Evolutionary conservation across 2,329 filamentous ascomycete species (phyloP).

Genomic region (Peltaster fructicola): DNA sequence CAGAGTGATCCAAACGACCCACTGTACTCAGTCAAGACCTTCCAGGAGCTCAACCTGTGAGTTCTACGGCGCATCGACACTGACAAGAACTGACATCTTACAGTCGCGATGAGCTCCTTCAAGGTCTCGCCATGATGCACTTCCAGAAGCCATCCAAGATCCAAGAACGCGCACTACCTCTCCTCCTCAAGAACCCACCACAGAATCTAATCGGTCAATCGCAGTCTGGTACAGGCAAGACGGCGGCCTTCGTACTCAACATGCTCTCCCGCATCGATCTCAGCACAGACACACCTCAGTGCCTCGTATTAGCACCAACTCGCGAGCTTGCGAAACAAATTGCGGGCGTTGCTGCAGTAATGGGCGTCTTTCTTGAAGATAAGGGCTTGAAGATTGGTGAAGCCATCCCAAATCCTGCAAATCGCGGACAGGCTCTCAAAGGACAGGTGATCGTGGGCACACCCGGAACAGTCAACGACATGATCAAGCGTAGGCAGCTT

Average conservation of each 20-base stretch:
- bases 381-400: constrained; percentile 57
- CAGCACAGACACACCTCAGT: constrained; percentile 54
- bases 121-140: constrained; percentile 62
- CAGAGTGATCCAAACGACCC: constrained; percentile 76
- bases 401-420: constrained; percentile 62
- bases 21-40: constrained; percentile 66
- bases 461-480: constrained; percentile 79
- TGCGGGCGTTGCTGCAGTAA: constrained; percentile 61
- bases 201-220: constrained; percentile 94
- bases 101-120: constrained; percentile 47
- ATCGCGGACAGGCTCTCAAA: constrained; percentile 49
- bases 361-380: constrained; percentile 57
- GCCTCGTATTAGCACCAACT: constrained; percentile 75
- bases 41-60: constrained; percentile 74
- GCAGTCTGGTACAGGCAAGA: constrained; percentile 98
- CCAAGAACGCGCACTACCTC: constrained; percentile 80
- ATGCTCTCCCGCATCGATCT: constrained; percentile 77
- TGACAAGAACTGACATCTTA: constrained; percentile 7
- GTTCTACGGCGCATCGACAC: constrained; percentile 19
- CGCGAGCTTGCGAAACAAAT: constrained; percentile 93
- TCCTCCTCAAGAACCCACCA: constrained; percentile 74
- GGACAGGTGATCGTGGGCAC: constrained; percentile 81
- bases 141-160: constrained; percentile 96
- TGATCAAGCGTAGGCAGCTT: constrained; percentile 61
- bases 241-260: constrained; percentile 86